Conservation (phyloP, 371 early-diverging fungal genomes). For the Basidiobolus meristosporus region DNA sequence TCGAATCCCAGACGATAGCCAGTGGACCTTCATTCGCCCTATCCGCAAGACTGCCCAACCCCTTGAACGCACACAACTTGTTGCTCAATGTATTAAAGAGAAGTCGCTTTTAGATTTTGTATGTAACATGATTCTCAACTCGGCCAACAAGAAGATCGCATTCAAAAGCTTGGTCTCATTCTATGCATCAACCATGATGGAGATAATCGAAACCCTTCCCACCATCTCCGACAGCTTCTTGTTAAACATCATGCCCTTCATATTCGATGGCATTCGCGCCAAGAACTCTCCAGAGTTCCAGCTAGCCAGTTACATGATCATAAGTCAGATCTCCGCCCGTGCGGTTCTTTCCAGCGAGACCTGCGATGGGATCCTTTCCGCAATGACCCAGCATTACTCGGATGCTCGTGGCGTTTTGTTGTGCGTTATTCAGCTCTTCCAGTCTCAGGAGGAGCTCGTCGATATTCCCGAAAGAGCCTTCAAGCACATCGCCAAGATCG, state of each 20-base stretch:
- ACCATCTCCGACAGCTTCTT: conserved; percentile 20
- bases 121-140: conserved; percentile 26
- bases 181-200: conserved; percentile 36
- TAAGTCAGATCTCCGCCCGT: conserved; percentile 36
- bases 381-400: conserved; percentile 16
- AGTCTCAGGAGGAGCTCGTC: conserved; percentile 29
- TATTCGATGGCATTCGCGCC: conserved; percentile 26
- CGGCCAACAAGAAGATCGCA: conserved; percentile 7
- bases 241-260: conserved; percentile 29
- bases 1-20: conserved; percentile 13
- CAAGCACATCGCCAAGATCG: conserved; percentile 10
- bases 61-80: conserved; percentile 32
- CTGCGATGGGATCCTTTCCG: conserved; percentile 15
- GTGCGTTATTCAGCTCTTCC: conserved; percentile 38
- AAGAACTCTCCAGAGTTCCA: conserved; percentile 24
- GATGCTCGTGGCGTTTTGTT: conserved; percentile 22
- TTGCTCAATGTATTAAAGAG: conserved; percentile 34
- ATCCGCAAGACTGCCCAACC: conserved; percentile 33
- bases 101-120: conserved; percentile 41
- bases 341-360: conserved; percentile 22
- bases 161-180: conserved; percentile 40
- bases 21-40: conserved; percentile 43
- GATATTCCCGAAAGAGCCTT: conserved; percentile 18
- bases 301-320: conserved; percentile 40
- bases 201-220: conserved; percentile 25